Percentiles rank a stretch among this genome's conserved stretches.
Conservation (phyloP, 805 yeast genomes). For the Blastobotrys peoriensis region DNA sequence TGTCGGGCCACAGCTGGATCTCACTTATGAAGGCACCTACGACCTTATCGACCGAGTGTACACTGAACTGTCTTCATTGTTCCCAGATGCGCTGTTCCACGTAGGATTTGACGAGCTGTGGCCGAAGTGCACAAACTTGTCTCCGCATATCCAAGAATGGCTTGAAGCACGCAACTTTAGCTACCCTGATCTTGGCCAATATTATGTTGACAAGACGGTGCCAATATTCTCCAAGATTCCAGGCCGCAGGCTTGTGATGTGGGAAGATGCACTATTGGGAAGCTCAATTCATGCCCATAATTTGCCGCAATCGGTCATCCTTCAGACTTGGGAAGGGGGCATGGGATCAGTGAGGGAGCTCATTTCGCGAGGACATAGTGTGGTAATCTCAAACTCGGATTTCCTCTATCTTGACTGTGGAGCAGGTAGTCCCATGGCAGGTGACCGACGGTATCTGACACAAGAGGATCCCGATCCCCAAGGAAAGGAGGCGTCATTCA, state of each 20-base stretch:
- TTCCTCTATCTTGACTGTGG: conserved; percentile 37
- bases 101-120: conserved; percentile 36
- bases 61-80: conserved; percentile 28
- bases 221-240: conserved; percentile 27
- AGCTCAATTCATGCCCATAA: conserved; percentile 20
- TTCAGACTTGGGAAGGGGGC: conserved; percentile 33
- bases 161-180: conserved; percentile 24
- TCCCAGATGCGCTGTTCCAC: conserved; percentile 33
- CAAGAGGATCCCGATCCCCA: conserved; percentile 13
- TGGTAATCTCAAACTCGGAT: conserved; percentile 30
- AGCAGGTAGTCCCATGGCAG: conserved; percentile 30
- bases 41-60: conserved; percentile 30
- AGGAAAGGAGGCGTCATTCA: conserved; percentile 33
- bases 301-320: conserved; percentile 29
- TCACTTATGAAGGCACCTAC: conserved; percentile 27
- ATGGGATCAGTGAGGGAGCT: conserved; percentile 21
- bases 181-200: conserved; percentile 27
- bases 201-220: conserved; percentile 31
- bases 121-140: conserved; percentile 28
- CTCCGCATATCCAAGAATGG: conserved; percentile 26
- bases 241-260: conserved; percentile 31
- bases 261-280: conserved; percentile 33
- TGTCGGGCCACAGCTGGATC: conserved; percentile 35
- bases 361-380: conserved; percentile 31
- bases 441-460: conserved; percentile 30